phyloP scores from a whole-genome alignment of 129 eudicot species.

The Escallonia rubra region DNA sequence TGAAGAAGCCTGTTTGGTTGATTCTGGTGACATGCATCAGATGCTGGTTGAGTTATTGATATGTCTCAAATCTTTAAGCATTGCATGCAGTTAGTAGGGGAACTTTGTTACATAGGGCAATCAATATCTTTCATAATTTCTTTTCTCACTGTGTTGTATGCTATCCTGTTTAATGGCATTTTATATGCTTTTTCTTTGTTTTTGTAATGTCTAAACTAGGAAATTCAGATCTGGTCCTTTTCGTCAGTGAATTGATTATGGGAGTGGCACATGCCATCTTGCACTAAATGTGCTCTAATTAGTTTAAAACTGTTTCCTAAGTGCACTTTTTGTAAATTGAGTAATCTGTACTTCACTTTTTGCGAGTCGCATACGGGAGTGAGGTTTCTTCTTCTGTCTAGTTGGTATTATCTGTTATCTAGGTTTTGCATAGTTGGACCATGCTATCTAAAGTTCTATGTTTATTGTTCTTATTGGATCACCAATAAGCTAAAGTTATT shows the following conservation, averaged over 20 bases:
- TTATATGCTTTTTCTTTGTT: background rate
- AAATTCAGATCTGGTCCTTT: background rate
- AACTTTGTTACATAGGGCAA: too few species aligned
- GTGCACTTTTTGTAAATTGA: background rate
- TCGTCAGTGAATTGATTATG: too few species aligned
- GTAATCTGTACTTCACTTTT: background rate
- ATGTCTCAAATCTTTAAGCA: too few species aligned
- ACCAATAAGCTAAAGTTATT: background rate
- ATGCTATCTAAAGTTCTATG: background rate
- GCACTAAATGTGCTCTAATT: too few species aligned
- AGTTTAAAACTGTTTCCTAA: too few species aligned
- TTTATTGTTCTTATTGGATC: background rate
- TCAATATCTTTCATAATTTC: too few species aligned
- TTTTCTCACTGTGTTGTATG: too few species aligned
- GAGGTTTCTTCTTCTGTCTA: background rate
- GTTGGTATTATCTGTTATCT: background rate
- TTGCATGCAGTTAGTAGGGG: too few species aligned
- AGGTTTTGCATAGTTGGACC: conserved; percentile 1
- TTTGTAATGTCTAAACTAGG: background rate
- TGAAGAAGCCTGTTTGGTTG: background rate
- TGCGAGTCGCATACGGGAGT: background rate
- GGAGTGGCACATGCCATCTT: too few species aligned
- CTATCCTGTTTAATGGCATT: too few species aligned
- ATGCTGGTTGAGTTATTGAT: too few species aligned
- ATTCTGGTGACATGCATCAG: background rate